Percentiles rank a stretch among this genome's conserved stretches.
Evolutionary conservation across 2,329 filamentous ascomycete genomes (phyloP).

Genomic region (Periconia macrospinosa): DNA sequence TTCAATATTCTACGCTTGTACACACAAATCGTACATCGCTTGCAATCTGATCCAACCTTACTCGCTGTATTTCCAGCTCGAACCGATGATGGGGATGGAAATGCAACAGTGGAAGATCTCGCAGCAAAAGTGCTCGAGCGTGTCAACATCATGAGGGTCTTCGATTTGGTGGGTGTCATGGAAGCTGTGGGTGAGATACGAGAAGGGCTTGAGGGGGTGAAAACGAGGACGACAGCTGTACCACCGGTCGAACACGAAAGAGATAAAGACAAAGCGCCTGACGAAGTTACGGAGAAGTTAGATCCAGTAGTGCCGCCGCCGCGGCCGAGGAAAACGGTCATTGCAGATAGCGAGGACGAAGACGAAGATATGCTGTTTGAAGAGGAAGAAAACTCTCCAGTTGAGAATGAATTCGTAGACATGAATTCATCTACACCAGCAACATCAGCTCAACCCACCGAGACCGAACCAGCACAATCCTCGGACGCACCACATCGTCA

Average conservation of each 20-base stretch:
- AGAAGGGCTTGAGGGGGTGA: conserved; percentile 32
- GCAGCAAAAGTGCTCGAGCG: conserved; percentile 45
- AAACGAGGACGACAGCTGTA: not conserved
- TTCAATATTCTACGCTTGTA: conserved; percentile 50
- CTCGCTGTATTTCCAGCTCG: not conserved
- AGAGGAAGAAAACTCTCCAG: not conserved
- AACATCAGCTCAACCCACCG: conserved; percentile 2
- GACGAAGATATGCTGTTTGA: conserved; percentile 47
- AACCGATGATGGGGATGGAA: not conserved
- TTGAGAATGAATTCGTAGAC: not conserved
- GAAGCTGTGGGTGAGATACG: conserved; percentile 51
- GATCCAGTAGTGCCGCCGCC: not conserved
- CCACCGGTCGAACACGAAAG: not conserved
- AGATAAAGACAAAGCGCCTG: conserved; percentile 12
- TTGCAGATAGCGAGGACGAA: conserved; percentile 42
- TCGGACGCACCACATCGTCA: not conserved
- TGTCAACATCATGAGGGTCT: conserved; percentile 54
- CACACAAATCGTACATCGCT: conserved; percentile 24
- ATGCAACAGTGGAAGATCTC: conserved; percentile 20
- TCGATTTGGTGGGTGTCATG: conserved; percentile 52
- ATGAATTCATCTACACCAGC: no score
- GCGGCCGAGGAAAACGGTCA: conserved; percentile 21
- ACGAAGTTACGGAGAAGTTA: conserved; percentile 20
- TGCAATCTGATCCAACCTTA: conserved; percentile 12
- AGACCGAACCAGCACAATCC: conserved; percentile 8